These are phyloP conservation scores for Petasospora rhodanensis DNA, from an alignment of 1,139 yeast genomes.

Conservation along the genomic window DNA sequence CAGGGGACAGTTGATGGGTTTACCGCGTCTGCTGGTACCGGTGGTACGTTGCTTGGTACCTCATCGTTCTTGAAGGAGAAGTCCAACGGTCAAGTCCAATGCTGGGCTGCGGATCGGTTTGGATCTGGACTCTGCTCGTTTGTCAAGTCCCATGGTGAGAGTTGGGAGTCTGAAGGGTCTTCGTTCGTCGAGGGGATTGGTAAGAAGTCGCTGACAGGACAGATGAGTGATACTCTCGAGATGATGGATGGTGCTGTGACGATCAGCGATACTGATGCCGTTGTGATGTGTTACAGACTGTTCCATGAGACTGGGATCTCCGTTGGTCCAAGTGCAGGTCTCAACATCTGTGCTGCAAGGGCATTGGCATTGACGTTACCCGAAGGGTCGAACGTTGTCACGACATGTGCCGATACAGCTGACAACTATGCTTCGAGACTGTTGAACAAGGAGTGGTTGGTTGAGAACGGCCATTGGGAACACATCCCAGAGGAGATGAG, in stretches of 20 bases:
- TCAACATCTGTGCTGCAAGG: conserved; percentile 21
- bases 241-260: conserved; percentile 20
- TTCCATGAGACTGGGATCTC: conserved; percentile 18
- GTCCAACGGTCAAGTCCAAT: conserved; percentile 10
- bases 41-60: conserved; percentile 24
- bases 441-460: conserved; percentile 19
- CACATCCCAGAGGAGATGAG: conserved; percentile 17
- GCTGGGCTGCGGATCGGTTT: conserved; percentile 20
- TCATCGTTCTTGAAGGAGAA: conserved; percentile 17
- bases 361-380: conserved; percentile 20
- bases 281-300: conserved; percentile 15
- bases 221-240: conserved; percentile 18
- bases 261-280: conserved; percentile 17
- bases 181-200: conserved; percentile 26
- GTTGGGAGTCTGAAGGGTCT: conserved; percentile 19
- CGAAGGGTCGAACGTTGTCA: conserved; percentile 22
- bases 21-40: conserved; percentile 21
- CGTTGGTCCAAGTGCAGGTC: conserved; percentile 23
- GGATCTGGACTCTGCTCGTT: conserved; percentile 22
- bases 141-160: conserved; percentile 16
- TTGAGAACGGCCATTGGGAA: conserved; percentile 22
- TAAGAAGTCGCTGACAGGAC: conserved; percentile 20
- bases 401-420: conserved; percentile 22
- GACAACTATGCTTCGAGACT: conserved; percentile 21
- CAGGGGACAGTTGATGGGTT: conserved; percentile 23